Evolutionary conservation across 108 stramenopile species (phyloP), one percentile per base, ranked within the genome.

Genomic region (Nitzschia palea): DNA sequence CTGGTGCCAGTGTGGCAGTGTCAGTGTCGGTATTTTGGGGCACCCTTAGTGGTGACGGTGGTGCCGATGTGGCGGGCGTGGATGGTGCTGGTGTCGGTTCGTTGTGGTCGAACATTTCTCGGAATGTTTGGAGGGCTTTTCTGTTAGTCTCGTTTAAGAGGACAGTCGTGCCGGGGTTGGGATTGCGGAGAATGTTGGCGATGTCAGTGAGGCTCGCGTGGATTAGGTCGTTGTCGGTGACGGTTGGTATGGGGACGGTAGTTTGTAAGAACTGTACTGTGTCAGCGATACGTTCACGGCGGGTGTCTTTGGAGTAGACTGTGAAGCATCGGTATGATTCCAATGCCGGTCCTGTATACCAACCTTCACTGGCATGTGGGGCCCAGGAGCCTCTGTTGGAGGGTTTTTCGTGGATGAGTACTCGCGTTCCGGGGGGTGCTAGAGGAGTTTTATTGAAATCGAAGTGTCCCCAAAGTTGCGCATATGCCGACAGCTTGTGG

Each of bases 361-460:
- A 80, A 25, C 76, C 12, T 68, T 67, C 1, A 52, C 9, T 3
- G 57, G 45, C 17, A 65, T 52, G 29, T 27, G 54, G 26, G 70
- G 68, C 79, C 76, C 76, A 36, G 54, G 31, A 43, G 50, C 59
- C 30, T 36, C 32, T 61, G 5, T 62, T 43, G 20, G 18, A 12
- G 79, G 70, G 44, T 58, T 71, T 15, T 27, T 43, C 25, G 78
- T 77, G 8, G 34, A 32, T 30, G n/a, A 79, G 40, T 12, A 77
- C 69, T 18, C 44, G 43, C 18, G 58, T 78, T 9, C 84, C 83
- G 14, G 61, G 43, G 20, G 84, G 80, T 3, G 78, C 80, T 5
- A 85, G 37, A 5, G 83, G 83, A 35, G 68, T 74, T 17, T 56
- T 43, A 32, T 85, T 78, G 74, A 51, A 79, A 67, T 81, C 68